Base-by-base conservation (phyloP, 352 stramenopile genomes). In the Globisporangium middletonii region DNA sequence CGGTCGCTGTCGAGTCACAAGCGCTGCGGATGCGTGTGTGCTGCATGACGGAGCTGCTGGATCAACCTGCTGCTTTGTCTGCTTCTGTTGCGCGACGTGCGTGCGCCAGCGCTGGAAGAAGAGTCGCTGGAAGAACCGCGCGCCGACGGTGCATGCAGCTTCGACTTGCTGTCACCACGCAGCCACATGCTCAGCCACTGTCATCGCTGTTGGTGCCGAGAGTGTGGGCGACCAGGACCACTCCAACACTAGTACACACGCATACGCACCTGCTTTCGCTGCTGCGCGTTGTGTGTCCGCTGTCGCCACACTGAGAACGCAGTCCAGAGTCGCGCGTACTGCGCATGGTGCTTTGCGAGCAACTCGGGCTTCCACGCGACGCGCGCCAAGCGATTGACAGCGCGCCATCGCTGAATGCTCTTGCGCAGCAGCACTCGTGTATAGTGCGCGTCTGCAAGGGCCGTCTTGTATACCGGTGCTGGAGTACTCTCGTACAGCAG, bases 71-170 rank as follows among this genome's bases (percentile, higher is more conserved):
- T 16, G 23, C n/a, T 23, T 37, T 16, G 46, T 1, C 18, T 33
- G 1, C 3, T 55, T 47, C 18, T 46, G 52, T 28, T 60, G 45
- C 3, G 28, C 45, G 16, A 54, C 41, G 4, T 48, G 18, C 11
- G 23, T 41, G 48, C 59, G 33, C 59, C 59, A 65, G 27, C 26
- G 59, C 53, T 56, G 46, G 19, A 59, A 65, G 46, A 60, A 65
- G 38, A 41, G 59, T 38, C 47, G 59, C 53, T 60, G 59, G n/a
- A 33, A 46, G 37, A 65, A 65, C 16, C 41, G 30, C 1, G 53
- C 59, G 38, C 59, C 59, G 30, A 65, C 30, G 18, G 54, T 3
- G 27, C 59, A 65, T 28, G 59, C 59, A 12, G 52, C 46, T 15
- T 59, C 52, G 35, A 65, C 57, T 46, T 45, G 47, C 59, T 65